Evolutionary conservation across 2,329 filamentous ascomycete species (phyloP), one percentile per base, ranked within the genome.

Genomic region (Proliferodiscus dingleyae): DNA sequence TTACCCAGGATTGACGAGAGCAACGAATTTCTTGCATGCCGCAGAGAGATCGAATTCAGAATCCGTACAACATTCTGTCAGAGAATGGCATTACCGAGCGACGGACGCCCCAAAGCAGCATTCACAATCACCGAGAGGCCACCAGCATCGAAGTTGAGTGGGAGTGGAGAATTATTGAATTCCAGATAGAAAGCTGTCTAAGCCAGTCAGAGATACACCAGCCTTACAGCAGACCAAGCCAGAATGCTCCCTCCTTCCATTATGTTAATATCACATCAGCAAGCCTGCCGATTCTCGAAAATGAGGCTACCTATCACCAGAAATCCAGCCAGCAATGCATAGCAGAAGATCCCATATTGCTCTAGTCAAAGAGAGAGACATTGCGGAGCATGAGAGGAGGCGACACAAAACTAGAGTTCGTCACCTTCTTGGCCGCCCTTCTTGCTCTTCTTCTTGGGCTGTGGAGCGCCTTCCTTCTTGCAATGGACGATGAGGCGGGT

Each of bases 401-500:
- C 22, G 41, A 32, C 38, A 43, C n/a, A 38, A 50, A 46, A 43
- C 49, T 60, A 61, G 33, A 58, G 50, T 29, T 63, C 60, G 19
- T 68, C 64, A 48, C 63, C 61, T 56, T 68, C 67, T 62, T 74
- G 75, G 22, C 52, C 55, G 39, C 45, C 58, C 70, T 78, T 79
- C 72, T 82, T 81, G 41, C 52, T 72, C 71, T 78, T 79, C 78
- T 89, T 89, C 71, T 81, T 81, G 66, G 52, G 68, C 63, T 50
- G 68, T 66, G 50, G 74, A 68, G 77, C 75, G 50, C 80, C 80
- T 58, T 85, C 77, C 68, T 82, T 83, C 67, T 84, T 83, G 65
- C 91, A 86, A 69, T 93, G 89, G 53, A 96, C 89, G 61, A 94
- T 74, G 62, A 97, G 78, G 54, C 81, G 80, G 44, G 87, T 91